These are phyloP conservation scores for Nigrospora oryzae DNA, from an alignment of 2,329 filamentous ascomycete genomes.

Conservation along the genomic window DNA sequence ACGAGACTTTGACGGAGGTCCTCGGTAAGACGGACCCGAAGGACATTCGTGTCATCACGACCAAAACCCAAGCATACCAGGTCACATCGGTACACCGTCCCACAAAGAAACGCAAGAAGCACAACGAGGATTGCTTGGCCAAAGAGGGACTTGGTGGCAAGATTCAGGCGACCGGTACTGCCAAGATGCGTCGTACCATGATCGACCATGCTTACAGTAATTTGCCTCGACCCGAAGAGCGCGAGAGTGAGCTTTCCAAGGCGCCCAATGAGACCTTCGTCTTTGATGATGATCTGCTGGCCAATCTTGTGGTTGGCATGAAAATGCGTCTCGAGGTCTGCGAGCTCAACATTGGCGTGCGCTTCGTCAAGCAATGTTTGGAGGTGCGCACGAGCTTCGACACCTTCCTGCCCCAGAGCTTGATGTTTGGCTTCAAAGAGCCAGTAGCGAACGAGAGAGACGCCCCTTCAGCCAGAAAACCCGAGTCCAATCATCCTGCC, in stretches of 20 bases:
- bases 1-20: conserved; percentile 16
- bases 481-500: conserved; percentile 14
- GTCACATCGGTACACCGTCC: conserved; percentile 7
- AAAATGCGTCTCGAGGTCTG: conserved; percentile 49
- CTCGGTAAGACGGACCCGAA: neutral
- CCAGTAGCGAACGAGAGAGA: conserved; percentile 37
- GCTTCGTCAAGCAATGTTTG: conserved; percentile 53
- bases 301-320: conserved; percentile 54
- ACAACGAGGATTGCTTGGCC: conserved; percentile 10
- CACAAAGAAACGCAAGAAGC: conserved; percentile 6
- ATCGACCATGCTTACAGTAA: conserved; percentile 41
- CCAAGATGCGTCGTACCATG: conserved; percentile 31
- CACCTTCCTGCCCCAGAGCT: conserved; percentile 56
- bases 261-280: conserved; percentile 41
- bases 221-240: conserved; percentile 21
- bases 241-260: conserved; percentile 15
- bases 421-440: conserved; percentile 59
- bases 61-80: conserved; percentile 14
- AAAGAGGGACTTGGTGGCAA: conserved; percentile 8
- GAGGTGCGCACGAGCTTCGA: conserved; percentile 55
- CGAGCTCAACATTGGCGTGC: conserved; percentile 49
- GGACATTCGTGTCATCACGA: conserved; percentile 31
- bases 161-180: conserved; percentile 33
- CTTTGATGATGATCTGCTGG: conserved; percentile 51
- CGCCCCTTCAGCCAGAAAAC: conserved; percentile 33